Evolutionary conservation across 768 basidiomycete genomes (phyloP), one percentile per base, ranked within the genome.

Genomic region (Boletus reticulatus): DNA sequence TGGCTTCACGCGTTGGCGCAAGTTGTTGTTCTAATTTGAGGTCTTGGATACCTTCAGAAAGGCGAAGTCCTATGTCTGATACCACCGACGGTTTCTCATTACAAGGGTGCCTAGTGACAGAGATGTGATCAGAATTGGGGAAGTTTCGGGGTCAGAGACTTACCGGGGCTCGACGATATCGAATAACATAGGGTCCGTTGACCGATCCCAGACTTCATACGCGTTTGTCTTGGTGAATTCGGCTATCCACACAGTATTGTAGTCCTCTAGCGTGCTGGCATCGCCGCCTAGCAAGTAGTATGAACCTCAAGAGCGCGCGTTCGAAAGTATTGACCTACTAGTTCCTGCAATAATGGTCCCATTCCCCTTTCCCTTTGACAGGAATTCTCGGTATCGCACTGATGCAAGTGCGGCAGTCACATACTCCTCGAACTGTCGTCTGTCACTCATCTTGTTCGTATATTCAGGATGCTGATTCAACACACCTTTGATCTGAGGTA

Each of bases 131-230:
- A 55, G 53, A 55, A 39, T 48, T 41, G 37, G 34, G 38, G 22
- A 44, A 42, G 4, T 50, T n/a, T 39, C 12, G 19, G 12, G 6
- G n/a, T 19, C 37, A 51, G 45, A 48, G 50, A 62, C 60, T 27
- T 57, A 94, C 93, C 91, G 79, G 36, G 96, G 91, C 69, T 99
- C 97, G 51, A 96, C 83, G 46, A 98, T 91, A 67, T 99, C 97
- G 67, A 99, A 99, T 12, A 98, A 73, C 58, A 93, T 76, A 1
- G 93, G 89, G 71, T 99, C 97, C 1, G 97, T 98, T 39, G 85
- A 83, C 43, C 83, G 77, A 48, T 98, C 85, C 97, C 97, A 99
- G 4, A 92, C 83, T 51, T 89, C 84, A 69, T 85, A 95, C 0
- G 94, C 94, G 61, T 87, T 84, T 27, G 96, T 95, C 61, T 79